Percentiles rank a stretch among this genome's conserved stretches.
phyloP scores from a whole-genome alignment of 805 yeast species.

The Metschnikowia cerradonensis region DNA sequence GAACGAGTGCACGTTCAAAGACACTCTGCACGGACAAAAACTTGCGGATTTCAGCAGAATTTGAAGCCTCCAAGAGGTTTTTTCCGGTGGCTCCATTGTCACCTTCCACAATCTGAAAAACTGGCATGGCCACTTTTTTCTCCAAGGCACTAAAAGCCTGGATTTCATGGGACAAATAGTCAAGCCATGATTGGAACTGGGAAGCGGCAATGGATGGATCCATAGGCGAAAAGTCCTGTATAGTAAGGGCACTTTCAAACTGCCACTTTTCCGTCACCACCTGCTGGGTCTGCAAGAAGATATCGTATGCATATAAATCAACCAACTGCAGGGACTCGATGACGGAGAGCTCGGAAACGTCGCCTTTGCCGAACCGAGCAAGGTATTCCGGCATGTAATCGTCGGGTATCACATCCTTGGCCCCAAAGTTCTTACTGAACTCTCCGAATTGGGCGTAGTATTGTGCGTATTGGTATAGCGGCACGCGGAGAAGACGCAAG shows the following conservation, averaged over 20 bases:
- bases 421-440: conserved; percentile 29
- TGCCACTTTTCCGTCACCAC: conserved; percentile 63
- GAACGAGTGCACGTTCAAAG: conserved; percentile 72
- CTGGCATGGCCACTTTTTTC: background rate
- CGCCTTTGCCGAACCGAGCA: conserved; percentile 20
- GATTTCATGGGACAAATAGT: conserved; percentile 57
- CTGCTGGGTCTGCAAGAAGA: conserved; percentile 46
- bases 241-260: conserved; percentile 62
- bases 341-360: conserved; percentile 25
- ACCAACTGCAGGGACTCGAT: conserved; percentile 39
- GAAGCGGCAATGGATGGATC: conserved; percentile 29
- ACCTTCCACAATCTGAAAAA: background rate
- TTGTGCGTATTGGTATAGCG: conserved; percentile 82
- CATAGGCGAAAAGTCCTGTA: conserved; percentile 52
- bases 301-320: conserved; percentile 41
- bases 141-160: background rate
- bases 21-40: conserved; percentile 38
- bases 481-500: conserved; percentile 48
- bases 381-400: conserved; percentile 19
- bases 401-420: conserved; percentile 24
- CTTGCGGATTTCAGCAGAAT: conserved; percentile 2
- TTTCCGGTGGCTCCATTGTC: background rate
- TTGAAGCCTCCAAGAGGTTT: background rate
- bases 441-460: conserved; percentile 54
- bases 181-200: conserved; percentile 54